These are phyloP conservation scores for Babesia gibsoni DNA, from an alignment of 169 alveolate species.

Conservation along the genomic window DNA sequence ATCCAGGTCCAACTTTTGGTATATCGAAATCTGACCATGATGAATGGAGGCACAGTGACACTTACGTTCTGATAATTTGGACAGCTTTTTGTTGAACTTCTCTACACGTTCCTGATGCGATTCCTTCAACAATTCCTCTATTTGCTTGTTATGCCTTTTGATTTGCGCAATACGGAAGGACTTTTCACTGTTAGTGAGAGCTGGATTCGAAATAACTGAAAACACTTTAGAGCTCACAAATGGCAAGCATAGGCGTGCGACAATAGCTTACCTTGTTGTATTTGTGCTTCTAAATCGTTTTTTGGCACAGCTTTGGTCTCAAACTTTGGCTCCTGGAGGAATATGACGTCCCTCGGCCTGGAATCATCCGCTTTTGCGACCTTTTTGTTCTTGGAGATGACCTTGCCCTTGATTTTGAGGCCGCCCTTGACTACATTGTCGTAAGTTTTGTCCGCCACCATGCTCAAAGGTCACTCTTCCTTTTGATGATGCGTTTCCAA, in stretches of 20 bases:
- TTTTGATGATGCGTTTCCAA: background rate
- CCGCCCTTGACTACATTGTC: conserved; percentile 53
- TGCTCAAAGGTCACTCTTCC: background rate
- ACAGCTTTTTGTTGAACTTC: conserved; percentile 79
- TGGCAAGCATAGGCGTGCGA: background rate
- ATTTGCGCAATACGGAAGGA: conserved; percentile 77
- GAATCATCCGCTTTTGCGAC: background rate
- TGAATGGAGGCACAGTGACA: background rate
- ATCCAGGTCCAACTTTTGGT: conserved; percentile 90
- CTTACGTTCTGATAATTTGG: conserved; percentile 83
- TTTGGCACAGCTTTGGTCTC: background rate
- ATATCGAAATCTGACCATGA: conserved; percentile 79
- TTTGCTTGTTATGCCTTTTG: conserved; percentile 71
- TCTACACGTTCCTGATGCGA: conserved; percentile 84
- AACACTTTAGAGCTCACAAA: background rate
- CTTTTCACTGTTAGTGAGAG: conserved; percentile 72
- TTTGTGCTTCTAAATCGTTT: conserved; percentile 11
- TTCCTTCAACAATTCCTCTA: conserved; percentile 72
- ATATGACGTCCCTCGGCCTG: conserved; percentile 17
- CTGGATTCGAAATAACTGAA: conserved; percentile 27
- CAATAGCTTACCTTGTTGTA: conserved; percentile 35
- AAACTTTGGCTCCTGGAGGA: background rate
- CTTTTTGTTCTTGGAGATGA: conserved; percentile 32
- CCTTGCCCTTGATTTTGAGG: conserved; percentile 51
- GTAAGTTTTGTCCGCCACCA: conserved; percentile 44